phyloP scores from a whole-genome alignment of 768 basidiomycete species.

The Phaeotremella fagi region DNA sequence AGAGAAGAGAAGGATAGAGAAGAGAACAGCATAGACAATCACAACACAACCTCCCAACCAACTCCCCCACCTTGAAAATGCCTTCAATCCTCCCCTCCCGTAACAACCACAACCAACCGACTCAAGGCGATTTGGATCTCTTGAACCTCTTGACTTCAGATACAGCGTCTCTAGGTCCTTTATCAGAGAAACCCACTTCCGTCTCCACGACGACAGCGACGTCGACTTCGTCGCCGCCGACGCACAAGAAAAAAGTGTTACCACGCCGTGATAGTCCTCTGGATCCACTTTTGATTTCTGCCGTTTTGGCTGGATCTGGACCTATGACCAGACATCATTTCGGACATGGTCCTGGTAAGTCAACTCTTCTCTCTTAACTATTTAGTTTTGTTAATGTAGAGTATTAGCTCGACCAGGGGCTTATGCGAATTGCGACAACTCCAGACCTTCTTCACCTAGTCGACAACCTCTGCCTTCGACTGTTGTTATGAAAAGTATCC shows the following conservation, averaged over 20 bases:
- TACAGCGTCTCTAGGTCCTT: conserved; percentile 43
- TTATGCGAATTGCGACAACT: conserved; percentile 45
- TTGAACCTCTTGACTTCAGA: conserved; percentile 65
- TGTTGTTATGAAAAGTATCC: conserved; percentile 28
- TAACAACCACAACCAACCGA: conserved; percentile 15
- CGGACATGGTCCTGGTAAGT: conserved; percentile 40
- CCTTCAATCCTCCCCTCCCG: conserved; percentile 11
- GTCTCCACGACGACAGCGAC: neutral
- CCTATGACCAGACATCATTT: conserved; percentile 44
- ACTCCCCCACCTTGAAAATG: too few relatives aligned
- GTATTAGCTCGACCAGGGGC: conserved; percentile 36
- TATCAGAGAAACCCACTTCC: conserved; percentile 1
- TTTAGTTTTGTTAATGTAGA: conserved; percentile 5
- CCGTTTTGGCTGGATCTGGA: conserved; percentile 44
- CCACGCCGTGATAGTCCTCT: conserved; percentile 37
- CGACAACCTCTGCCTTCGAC: conserved; percentile 7
- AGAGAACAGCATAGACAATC: too few relatives aligned
- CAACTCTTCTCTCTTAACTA: neutral
- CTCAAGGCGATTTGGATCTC: conserved; percentile 58
- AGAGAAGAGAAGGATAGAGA: too few relatives aligned
- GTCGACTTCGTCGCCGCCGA: too few relatives aligned
- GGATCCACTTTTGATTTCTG: conserved; percentile 43
- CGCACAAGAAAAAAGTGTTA: conserved; percentile 19
- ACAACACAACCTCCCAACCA: too few relatives aligned
- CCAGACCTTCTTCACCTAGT: conserved; percentile 26